Percentiles rank a stretch among this genome's conserved stretches.
Conservation (phyloP, 495 filamentous ascomycete species). For the Opeltia flavorubescens region DNA sequence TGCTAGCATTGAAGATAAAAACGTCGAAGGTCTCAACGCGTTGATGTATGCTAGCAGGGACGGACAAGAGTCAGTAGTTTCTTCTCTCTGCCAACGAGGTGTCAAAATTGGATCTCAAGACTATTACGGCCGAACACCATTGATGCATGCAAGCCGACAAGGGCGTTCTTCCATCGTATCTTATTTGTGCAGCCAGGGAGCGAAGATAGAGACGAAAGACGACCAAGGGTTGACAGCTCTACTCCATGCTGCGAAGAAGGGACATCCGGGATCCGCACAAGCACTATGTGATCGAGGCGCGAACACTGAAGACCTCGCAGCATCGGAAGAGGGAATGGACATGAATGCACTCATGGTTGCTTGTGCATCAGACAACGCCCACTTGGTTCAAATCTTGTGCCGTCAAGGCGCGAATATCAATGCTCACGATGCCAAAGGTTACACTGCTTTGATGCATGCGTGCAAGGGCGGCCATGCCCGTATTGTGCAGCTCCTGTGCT, state of each 20-base stretch:
- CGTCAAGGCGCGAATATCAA: not conserved
- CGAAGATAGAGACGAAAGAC: not conserved
- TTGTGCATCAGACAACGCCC: not conserved
- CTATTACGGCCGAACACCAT: too few species aligned
- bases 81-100: too few species aligned
- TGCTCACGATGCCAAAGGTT: not conserved
- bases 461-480: not conserved
- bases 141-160: too few species aligned
- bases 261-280: not conserved
- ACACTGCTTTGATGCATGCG: not conserved
- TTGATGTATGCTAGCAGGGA: too few species aligned
- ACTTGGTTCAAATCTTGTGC: not conserved
- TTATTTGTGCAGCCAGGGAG: not conserved
- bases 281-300: not conserved
- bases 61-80: too few species aligned
- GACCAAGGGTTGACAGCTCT: not conserved
- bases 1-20: too few species aligned
- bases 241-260: not conserved
- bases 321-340: not conserved
- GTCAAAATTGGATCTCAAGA: too few species aligned
- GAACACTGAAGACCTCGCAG: not conserved
- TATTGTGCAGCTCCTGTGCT: not conserved
- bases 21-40: too few species aligned
- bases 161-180: too few species aligned
- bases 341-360: not conserved